Evolutionary conservation across 169 alveolate species (phyloP).

Genomic region (Cryptosporidium canis): DNA sequence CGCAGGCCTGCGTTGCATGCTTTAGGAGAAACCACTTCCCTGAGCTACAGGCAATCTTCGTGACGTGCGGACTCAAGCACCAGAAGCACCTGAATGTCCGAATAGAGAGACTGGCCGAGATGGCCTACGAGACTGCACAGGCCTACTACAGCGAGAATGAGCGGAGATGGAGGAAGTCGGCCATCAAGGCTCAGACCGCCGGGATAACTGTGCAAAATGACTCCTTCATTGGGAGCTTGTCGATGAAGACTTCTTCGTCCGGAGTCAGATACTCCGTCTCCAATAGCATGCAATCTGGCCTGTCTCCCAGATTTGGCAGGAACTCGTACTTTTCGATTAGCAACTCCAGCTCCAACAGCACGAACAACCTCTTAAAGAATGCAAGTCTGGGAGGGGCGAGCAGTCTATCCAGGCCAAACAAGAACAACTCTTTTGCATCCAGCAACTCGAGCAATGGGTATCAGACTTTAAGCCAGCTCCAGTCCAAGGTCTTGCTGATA

Average conservation of each 20-base stretch:
- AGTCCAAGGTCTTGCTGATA: constrained; percentile 26
- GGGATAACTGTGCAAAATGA: constrained; percentile 30
- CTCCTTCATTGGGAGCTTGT: not conserved
- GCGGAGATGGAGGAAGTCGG: constrained; percentile 70
- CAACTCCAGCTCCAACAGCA: not conserved
- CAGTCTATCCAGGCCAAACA: not conserved
- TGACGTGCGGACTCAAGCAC: constrained; percentile 60
- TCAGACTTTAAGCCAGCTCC: constrained; percentile 40
- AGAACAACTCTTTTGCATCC: constrained; percentile 39
- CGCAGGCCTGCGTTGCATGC: constrained; percentile 64
- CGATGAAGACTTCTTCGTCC: constrained; percentile 24
- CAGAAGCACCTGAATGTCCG: constrained; percentile 51
- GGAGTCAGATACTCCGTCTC: constrained; percentile 28
- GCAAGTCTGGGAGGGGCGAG: not conserved
- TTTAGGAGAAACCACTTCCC: constrained; percentile 65
- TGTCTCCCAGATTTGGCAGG: constrained; percentile 54
- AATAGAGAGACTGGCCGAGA: constrained; percentile 63
- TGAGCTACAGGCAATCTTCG: constrained; percentile 60
- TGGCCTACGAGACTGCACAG: constrained; percentile 67
- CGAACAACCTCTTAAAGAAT: not conserved
- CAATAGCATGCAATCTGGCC: not conserved
- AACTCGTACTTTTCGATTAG: constrained; percentile 15
- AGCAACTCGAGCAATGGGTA: constrained; percentile 30
- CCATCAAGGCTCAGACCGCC: constrained; percentile 66
- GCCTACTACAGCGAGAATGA: constrained; percentile 67